phyloP scores from a whole-genome alignment of 129 eudicot genomes.

The Flaveria bidentis region DNA sequence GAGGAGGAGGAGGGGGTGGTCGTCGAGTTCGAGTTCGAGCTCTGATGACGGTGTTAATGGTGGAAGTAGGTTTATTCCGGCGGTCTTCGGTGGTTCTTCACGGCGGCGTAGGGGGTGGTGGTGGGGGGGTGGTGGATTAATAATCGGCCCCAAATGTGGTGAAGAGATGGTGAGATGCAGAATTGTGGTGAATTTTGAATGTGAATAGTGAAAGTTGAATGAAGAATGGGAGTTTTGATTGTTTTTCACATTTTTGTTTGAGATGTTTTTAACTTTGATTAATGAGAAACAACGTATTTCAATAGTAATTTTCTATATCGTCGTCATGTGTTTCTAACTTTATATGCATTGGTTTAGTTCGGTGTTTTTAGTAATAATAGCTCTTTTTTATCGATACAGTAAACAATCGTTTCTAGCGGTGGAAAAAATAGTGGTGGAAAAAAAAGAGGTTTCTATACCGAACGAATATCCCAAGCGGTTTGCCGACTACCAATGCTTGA shows the following conservation, averaged over 20 bases:
- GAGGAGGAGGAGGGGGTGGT: constrained; percentile 42
- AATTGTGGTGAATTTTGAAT: constrained; percentile 46
- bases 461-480: too few relatives aligned
- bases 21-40: constrained; percentile 45
- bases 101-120: constrained; percentile 53
- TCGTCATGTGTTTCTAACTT: too few relatives aligned
- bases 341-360: too few relatives aligned
- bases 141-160: constrained; percentile 56
- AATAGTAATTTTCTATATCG: too few relatives aligned
- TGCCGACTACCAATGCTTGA: too few relatives aligned
- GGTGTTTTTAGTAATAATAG: too few relatives aligned
- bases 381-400: too few relatives aligned
- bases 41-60: constrained; percentile 54
- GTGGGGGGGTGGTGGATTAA: constrained; percentile 52
- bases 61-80: constrained; percentile 51
- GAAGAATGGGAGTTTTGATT: not conserved
- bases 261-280: too few relatives aligned
- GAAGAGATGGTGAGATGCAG: not conserved
- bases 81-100: constrained; percentile 47
- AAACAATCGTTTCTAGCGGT: too few relatives aligned
- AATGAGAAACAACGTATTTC: too few relatives aligned
- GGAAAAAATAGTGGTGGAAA: too few relatives aligned
- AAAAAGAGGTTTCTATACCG: too few relatives aligned
- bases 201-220: constrained; percentile 10
- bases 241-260: not conserved